phyloP scores from a whole-genome alignment of 1,139 yeast species.

The Pneumocystis sp. region DNA sequence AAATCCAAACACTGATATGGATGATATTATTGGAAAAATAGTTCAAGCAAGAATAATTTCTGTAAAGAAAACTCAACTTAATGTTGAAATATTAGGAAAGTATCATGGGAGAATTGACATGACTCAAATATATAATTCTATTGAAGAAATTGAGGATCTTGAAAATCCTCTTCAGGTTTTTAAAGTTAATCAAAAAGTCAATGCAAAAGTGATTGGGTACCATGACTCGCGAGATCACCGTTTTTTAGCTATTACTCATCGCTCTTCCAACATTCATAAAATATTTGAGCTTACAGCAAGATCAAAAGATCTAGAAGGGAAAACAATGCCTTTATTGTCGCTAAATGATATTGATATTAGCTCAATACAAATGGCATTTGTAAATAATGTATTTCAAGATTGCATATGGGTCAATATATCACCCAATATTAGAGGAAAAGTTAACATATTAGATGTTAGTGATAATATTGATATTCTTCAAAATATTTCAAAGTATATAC shows the following conservation, averaged over 20 bases:
- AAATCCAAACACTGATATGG: conserved; percentile 18
- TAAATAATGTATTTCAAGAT: conserved; percentile 40
- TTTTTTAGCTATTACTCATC: conserved; percentile 55
- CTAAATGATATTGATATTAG: conserved; percentile 33
- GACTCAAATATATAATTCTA: conserved; percentile 48
- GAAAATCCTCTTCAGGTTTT: conserved; percentile 48
- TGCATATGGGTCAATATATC: conserved; percentile 56
- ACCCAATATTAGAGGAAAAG: conserved; percentile 52
- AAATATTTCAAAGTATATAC: conserved; percentile 40
- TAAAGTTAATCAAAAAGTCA: conserved; percentile 41
- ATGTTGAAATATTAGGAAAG: conserved; percentile 63
- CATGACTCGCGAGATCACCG: conserved; percentile 61
- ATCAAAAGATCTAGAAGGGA: conserved; percentile 27
- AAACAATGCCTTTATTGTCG: conserved; percentile 23
- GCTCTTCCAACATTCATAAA: conserved; percentile 35
- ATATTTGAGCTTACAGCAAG: conserved; percentile 54
- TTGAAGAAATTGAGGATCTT: conserved; percentile 42
- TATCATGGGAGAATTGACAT: conserved; percentile 69
- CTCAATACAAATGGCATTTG: conserved; percentile 33
- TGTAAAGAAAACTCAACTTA: conserved; percentile 59
- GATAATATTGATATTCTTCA: conserved; percentile 19
- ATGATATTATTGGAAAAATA: conserved; percentile 44
- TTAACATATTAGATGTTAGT: conserved; percentile 51
- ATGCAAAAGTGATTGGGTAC: conserved; percentile 59
- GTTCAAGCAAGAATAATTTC: conserved; percentile 49